Evolutionary conservation across 805 yeast species (phyloP).

Genomic region (Clavispora carvajalis): DNA sequence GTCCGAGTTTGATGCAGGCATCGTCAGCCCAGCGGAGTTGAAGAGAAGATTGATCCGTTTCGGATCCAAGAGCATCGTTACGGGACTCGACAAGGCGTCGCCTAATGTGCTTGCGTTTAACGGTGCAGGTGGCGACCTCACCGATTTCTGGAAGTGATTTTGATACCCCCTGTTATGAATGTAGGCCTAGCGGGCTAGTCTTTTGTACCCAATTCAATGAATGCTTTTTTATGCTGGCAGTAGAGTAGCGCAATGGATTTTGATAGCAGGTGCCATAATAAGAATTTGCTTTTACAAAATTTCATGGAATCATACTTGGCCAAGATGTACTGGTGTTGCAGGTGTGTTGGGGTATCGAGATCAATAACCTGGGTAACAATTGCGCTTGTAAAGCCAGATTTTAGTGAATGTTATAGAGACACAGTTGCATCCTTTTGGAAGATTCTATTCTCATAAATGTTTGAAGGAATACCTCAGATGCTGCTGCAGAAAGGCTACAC

Average conservation of each 20-base stretch:
- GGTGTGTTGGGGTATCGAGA: too few species aligned
- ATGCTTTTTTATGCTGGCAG: neutral
- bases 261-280: too few species aligned
- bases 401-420: too few species aligned
- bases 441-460: too few species aligned
- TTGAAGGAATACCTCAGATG: too few species aligned
- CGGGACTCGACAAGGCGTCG: constrained; percentile 45
- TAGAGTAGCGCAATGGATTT: neutral
- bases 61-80: constrained; percentile 44
- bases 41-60: constrained; percentile 37
- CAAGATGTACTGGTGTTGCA: too few species aligned
- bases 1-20: constrained; percentile 33
- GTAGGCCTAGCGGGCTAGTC: neutral
- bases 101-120: constrained; percentile 53
- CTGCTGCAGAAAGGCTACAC: too few species aligned
- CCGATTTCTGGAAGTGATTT: constrained; percentile 10
- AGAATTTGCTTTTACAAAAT: too few species aligned
- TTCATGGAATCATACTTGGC: too few species aligned
- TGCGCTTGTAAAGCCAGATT: too few species aligned
- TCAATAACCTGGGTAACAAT: too few species aligned
- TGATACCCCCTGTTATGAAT: neutral
- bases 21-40: constrained; percentile 40
- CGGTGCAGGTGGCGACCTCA: constrained; percentile 17
- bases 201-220: neutral
- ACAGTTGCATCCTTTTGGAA: too few species aligned